Evolutionary conservation across 345 rosid genomes (phyloP).

Genomic region (Punica granatum): DNA sequence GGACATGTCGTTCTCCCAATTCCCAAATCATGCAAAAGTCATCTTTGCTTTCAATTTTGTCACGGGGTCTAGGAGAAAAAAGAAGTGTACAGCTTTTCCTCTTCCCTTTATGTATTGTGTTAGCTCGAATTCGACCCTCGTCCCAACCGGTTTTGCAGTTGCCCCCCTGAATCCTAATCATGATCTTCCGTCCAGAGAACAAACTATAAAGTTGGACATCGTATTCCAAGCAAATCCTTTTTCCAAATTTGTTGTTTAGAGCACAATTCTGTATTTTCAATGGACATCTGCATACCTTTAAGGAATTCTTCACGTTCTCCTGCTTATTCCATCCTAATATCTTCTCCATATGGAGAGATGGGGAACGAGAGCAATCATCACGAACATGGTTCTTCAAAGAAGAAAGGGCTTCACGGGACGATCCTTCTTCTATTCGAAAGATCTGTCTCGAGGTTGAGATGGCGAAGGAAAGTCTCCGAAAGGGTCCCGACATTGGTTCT

Average conservation of each 20-base stretch:
- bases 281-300: not conserved
- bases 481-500: not conserved
- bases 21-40: not conserved
- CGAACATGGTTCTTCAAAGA: not conserved
- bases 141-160: too few species aligned
- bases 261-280: not conserved
- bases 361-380: not conserved
- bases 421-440: not conserved
- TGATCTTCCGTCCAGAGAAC: not conserved
- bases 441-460: not conserved
- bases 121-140: too few species aligned
- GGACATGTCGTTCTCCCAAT: not conserved
- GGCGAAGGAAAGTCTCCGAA: not conserved
- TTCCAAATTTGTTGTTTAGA: too few species aligned
- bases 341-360: not conserved
- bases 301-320: not conserved
- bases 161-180: too few species aligned
- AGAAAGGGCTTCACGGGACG: not conserved
- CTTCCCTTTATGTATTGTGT: not conserved
- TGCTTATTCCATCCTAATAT: not conserved
- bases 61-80: not conserved
- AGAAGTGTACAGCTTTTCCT: not conserved
- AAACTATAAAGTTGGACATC: not conserved
- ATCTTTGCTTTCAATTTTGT: not conserved
- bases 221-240: not conserved